Base-by-base conservation (phyloP, 306 rosid genomes). In the Cucurbita ficifolia region DNA sequence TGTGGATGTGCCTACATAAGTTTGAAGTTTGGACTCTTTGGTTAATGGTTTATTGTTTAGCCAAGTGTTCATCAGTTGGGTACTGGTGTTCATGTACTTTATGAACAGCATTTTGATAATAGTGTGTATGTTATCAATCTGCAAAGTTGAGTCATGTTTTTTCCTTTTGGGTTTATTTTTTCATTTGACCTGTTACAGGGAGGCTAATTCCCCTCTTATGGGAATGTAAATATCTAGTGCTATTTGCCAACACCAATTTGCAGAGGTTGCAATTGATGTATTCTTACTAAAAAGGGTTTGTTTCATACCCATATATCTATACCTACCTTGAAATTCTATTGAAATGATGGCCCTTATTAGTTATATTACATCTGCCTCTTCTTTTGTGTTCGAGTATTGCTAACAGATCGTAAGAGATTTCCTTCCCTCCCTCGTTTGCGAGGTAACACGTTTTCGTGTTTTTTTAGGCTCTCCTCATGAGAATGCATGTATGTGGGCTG, bases 21-120 rank as follows among this genome's bases (percentile, higher is more conserved):
- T 75, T 65, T 59, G 78, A 74, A 65, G 79, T 84, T 84, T 85
- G 85, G 85, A 70, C 85, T 84, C 85, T 81, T 87, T 86, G 90
- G 84, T 76, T 84, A 79, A 73, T 29, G 80, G 49, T 77, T 79
- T 74, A 45, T 67, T 74, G 71, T 60, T 77, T 49, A 52, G 36
- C 51, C 52, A 75, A 78, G 63, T 83, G 84, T 78, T 79, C 88
- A 76, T 82, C 81, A 73, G 76, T 78, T 49, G 65, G 82, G 81
- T 38, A 65, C 70, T 74, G 86, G 73, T 80, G 86, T 80, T 80
- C 79, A 75, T 65, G 79, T 70, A 75, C 75, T 82, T 75, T 57
- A 33, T 82, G 82, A 76, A 82, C 81, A 52, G 82, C 84, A 79
- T 83, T 77, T 82, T 82, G 80, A 63, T 81, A 74, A 80, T 77